Evolutionary conservation across 2,329 filamentous ascomycete species (phyloP).

Genomic region (Cytospora leucostoma): DNA sequence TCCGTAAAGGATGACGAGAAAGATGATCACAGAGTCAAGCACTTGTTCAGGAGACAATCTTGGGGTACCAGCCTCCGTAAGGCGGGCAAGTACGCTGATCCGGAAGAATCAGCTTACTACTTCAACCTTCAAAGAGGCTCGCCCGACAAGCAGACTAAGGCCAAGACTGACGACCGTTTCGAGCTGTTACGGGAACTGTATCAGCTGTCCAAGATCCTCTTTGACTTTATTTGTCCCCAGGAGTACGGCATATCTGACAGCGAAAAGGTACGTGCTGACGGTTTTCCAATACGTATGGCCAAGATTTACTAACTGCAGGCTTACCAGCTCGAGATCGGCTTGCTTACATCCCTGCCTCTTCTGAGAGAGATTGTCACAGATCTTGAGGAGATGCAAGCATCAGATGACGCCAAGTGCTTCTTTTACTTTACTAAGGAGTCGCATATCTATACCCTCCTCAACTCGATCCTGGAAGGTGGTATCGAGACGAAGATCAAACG

Average conservation of each 20-base stretch:
- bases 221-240: conserved; percentile 97
- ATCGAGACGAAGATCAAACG: conserved; percentile 96
- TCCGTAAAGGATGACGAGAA: conserved; percentile 46
- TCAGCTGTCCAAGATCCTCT: conserved; percentile 88
- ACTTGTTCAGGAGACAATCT: conserved; percentile 62
- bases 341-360: conserved; percentile 88
- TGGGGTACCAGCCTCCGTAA: conserved; percentile 58
- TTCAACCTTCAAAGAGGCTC: conserved; percentile 83
- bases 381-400: conserved; percentile 94
- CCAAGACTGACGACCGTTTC: conserved; percentile 80
- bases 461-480: conserved; percentile 95
- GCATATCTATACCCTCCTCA: conserved; percentile 96
- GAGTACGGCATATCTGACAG: conserved; percentile 95
- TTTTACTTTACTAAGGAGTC: conserved; percentile 99
- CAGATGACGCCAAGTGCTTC: conserved; percentile 90
- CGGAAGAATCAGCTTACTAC: conserved; percentile 61
- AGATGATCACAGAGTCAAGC: conserved; percentile 43
- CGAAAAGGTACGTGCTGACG: conserved; percentile 63
- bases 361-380: conserved; percentile 97
- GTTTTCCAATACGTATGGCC: neutral
- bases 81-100: conserved; percentile 56
- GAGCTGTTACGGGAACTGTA: conserved; percentile 92
- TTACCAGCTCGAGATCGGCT: conserved; percentile 79
- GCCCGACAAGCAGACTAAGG: conserved; percentile 66
- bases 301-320: conserved; percentile 25